Conservation (phyloP, 495 filamentous ascomycete species). For the Darksidea phi region DNA sequence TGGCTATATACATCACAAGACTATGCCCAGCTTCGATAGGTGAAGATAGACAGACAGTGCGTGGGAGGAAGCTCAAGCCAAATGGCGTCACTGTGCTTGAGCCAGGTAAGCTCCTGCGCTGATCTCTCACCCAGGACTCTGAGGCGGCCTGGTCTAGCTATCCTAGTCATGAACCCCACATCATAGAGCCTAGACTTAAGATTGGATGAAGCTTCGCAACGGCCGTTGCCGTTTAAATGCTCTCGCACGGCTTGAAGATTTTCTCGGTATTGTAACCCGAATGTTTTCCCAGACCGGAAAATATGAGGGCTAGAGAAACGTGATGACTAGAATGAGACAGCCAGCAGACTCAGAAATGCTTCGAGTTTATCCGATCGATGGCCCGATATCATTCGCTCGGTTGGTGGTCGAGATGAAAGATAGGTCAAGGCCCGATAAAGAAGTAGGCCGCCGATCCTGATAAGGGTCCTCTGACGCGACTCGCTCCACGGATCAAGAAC, state of each 20-base stretch:
- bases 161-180: background rate
- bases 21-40: background rate
- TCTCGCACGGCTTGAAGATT: no score
- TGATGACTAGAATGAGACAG: no score
- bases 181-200: background rate
- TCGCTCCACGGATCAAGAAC: background rate
- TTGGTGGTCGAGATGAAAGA: constrained; percentile 6
- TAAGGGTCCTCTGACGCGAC: constrained; percentile 20
- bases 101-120: background rate
- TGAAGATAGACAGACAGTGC: background rate
- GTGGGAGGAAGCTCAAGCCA: background rate
- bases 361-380: background rate
- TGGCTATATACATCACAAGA: background rate
- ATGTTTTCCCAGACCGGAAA: no score
- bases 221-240: no score
- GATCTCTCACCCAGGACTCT: background rate
- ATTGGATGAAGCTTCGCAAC: background rate
- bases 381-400: constrained; percentile 4
- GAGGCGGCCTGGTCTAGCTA: background rate
- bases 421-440: background rate
- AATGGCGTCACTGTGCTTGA: constrained; percentile 1
- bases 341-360: no score
- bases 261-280: no score
- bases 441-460: constrained; percentile 19
- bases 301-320: no score